Conservation (phyloP, 768 basidiomycete genomes). For the Naganishia antarctica region DNA sequence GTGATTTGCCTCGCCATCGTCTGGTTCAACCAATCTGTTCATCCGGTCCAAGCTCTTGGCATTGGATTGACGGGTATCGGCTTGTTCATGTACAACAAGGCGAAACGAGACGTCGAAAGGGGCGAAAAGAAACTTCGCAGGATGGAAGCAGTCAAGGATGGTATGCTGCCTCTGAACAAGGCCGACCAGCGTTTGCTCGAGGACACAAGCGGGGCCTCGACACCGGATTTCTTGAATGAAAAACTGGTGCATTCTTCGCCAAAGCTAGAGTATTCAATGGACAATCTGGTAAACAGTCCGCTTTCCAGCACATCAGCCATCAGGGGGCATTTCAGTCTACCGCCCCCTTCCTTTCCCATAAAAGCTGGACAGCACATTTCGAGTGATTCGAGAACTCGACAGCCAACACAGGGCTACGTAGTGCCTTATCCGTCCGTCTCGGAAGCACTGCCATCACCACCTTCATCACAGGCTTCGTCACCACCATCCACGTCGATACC, state of each 20-base stretch:
- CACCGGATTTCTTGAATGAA: constrained; percentile 19
- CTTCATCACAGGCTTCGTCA: constrained; percentile 23
- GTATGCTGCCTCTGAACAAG: constrained; percentile 41
- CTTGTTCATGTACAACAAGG: constrained; percentile 90
- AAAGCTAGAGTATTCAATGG: constrained; percentile 15
- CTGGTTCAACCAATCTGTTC: constrained; percentile 87
- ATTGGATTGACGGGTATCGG: constrained; percentile 84
- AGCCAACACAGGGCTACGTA: constrained; percentile 13
- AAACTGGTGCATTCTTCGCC: constrained; percentile 15
- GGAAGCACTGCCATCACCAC: constrained; percentile 25
- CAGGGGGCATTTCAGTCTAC: constrained; percentile 11
- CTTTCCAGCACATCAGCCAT: constrained; percentile 21
- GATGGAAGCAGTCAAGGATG: constrained; percentile 48
- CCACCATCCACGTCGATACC: constrained; percentile 20
- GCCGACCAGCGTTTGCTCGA: constrained; percentile 40
- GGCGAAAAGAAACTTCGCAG: constrained; percentile 80
- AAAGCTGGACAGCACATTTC: no score
- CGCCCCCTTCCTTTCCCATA: constrained; percentile 14
- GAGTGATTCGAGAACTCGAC: neutral
- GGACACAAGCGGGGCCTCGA: constrained; percentile 16
- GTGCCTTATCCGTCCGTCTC: constrained; percentile 25
- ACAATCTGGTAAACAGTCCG: neutral
- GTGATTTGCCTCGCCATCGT: constrained; percentile 97
- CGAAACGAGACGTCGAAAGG: constrained; percentile 84
- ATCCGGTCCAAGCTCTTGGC: constrained; percentile 79